Evolutionary conservation across 1,284 basidiomycete species (phyloP).

Genomic region (Agroathelia rolfsii): DNA sequence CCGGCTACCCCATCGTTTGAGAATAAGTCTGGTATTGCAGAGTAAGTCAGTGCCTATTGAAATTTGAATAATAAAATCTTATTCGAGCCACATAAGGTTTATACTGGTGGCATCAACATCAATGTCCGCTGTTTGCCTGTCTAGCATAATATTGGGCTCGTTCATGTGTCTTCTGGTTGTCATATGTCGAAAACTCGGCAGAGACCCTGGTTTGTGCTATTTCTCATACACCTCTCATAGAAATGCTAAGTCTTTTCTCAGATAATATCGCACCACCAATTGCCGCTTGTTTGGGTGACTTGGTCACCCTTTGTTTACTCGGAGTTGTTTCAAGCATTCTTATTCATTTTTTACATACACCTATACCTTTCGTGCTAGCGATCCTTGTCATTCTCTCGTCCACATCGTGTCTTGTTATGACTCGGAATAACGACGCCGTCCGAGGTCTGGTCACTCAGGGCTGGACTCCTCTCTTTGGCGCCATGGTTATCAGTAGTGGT

Average conservation of each 20-base stretch:
- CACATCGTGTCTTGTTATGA: constrained; percentile 41
- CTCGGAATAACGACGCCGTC: constrained; percentile 59
- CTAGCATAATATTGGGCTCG: constrained; percentile 74
- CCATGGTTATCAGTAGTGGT: constrained; percentile 87
- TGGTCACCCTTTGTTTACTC: constrained; percentile 80
- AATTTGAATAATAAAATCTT: constrained; percentile 1
- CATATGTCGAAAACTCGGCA: constrained; percentile 61
- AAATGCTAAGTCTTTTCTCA: constrained; percentile 19
- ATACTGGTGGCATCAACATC: constrained; percentile 82
- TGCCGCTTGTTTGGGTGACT: constrained; percentile 86
- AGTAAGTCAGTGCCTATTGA: constrained; percentile 35
- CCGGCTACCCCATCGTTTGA: constrained; percentile 3
- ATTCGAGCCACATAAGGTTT: constrained; percentile 34
- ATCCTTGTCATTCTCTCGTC: constrained; percentile 48
- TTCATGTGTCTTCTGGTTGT: constrained; percentile 90
- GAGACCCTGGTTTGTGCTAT: constrained; percentile 67
- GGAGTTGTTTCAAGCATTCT: constrained; percentile 57
- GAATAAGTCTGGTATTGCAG: constrained; percentile 35
- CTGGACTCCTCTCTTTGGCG: constrained; percentile 85
- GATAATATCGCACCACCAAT: constrained; percentile 95
- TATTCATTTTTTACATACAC: constrained; percentile 55
- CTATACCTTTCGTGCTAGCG: constrained; percentile 54
- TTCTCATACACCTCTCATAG: background rate
- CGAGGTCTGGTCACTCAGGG: constrained; percentile 70
- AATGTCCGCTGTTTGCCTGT: constrained; percentile 81